Evolutionary conservation across 352 stramenopile species (phyloP).

Genomic region (Globisporangium spinosum): DNA sequence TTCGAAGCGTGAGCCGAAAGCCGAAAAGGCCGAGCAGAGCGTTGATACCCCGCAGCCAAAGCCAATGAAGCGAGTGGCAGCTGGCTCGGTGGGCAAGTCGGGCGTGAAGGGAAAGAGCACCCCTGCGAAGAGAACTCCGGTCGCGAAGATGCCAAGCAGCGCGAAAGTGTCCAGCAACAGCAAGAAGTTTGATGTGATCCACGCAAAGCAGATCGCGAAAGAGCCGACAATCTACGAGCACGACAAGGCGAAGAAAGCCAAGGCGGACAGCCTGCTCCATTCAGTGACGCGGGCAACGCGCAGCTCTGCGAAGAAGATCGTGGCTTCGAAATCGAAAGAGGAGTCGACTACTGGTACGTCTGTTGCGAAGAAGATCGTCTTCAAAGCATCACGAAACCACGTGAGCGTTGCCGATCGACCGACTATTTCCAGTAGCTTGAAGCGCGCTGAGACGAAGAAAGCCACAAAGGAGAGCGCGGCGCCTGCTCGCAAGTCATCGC

Average conservation of each 20-base stretch:
- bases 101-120: slow-evolving; percentile 6
- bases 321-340: slow-evolving; percentile 7
- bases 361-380: slow-evolving; percentile 17
- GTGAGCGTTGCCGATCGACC: slow-evolving; percentile 16
- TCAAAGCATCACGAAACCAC: slow-evolving; percentile 10
- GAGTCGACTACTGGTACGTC: neutral
- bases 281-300: slow-evolving; percentile 14
- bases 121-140: slow-evolving; percentile 11
- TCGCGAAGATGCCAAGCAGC: slow-evolving; percentile 16
- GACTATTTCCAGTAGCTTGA: slow-evolving; percentile 21
- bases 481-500: neutral
- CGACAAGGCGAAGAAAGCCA: slow-evolving; percentile 16
- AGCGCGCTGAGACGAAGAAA: slow-evolving; percentile 13
- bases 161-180: slow-evolving; percentile 14
- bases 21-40: neutral
- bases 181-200: slow-evolving; percentile 19
- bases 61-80: slow-evolving; percentile 4
- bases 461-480: neutral
- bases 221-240: slow-evolving; percentile 16
- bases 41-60: slow-evolving; percentile 15
- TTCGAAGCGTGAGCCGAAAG: neutral
- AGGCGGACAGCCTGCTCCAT: slow-evolving; percentile 1
- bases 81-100: slow-evolving; percentile 14
- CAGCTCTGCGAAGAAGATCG: slow-evolving; percentile 10
- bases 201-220: slow-evolving; percentile 16